phyloP scores from a whole-genome alignment of 139 green algal species.

The Picochlorum sp. region DNA sequence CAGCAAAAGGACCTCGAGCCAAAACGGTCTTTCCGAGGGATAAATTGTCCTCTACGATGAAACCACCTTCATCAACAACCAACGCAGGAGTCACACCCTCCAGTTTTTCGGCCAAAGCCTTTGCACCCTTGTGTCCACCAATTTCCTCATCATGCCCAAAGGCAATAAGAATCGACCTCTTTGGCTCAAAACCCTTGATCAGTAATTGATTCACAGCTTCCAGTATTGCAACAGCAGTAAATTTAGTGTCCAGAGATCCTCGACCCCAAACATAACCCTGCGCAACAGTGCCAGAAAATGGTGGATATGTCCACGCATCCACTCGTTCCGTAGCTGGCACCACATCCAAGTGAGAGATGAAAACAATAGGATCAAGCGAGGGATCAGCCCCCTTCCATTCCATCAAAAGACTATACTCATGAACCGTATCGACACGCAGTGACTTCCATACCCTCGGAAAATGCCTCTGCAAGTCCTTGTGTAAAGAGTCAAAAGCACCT shows the following conservation, averaged over 20 bases:
- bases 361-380: constrained; percentile 38
- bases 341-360: constrained; percentile 66
- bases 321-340: constrained; percentile 37
- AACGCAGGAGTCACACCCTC: constrained; percentile 31
- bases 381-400: constrained; percentile 48
- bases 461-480: constrained; percentile 8
- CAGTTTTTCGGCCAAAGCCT: constrained; percentile 36
- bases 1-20: constrained; percentile 28
- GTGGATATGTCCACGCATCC: constrained; percentile 47
- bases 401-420: constrained; percentile 43
- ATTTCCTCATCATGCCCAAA: constrained; percentile 79
- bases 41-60: constrained; percentile 36
- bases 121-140: constrained; percentile 40
- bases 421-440: constrained; percentile 20
- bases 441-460: constrained; percentile 11
- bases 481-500: neutral
- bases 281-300: constrained; percentile 45
- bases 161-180: constrained; percentile 50
- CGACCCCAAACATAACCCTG: constrained; percentile 62
- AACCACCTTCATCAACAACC: constrained; percentile 62
- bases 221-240: constrained; percentile 42
- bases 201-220: constrained; percentile 54
- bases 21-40: neutral
- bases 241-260: constrained; percentile 62
- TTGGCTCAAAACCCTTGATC: constrained; percentile 18